phyloP scores from a whole-genome alignment of 192 early-diverging fungal species.

The Oehlia diaphana region DNA sequence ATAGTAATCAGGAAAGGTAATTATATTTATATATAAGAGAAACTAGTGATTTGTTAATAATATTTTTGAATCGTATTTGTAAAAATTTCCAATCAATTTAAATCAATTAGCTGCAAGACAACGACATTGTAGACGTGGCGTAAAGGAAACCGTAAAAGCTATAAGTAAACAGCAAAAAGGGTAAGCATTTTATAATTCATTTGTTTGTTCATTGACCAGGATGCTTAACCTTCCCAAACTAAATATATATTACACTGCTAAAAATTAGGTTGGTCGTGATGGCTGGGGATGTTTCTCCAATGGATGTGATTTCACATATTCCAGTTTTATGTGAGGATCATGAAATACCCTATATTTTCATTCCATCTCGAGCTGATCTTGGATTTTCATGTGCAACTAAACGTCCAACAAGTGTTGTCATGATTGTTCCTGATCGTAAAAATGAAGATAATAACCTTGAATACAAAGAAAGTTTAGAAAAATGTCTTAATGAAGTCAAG shows the following conservation, averaged over 20 bases:
- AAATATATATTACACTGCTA: background rate
- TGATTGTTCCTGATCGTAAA: constrained; percentile 81
- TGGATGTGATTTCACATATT: constrained; percentile 97
- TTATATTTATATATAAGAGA: too few species aligned
- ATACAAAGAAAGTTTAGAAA: constrained; percentile 87
- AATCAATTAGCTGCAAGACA: constrained; percentile 69
- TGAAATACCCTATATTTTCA: constrained; percentile 92
- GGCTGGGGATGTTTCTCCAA: constrained; percentile 95
- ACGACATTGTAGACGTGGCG: constrained; percentile 89
- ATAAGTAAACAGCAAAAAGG: constrained; percentile 95
- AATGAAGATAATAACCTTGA: constrained; percentile 64
- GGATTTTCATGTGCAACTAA: constrained; percentile 91
- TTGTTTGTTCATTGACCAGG: background rate
- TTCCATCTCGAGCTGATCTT: constrained; percentile 95
- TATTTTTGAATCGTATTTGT: background rate
- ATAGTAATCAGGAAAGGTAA: constrained; percentile 92
- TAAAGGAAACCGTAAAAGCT: constrained; percentile 97
- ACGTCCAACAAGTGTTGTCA: constrained; percentile 89
- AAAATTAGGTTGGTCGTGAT: constrained; percentile 79
- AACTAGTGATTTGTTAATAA: background rate
- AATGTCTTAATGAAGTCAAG: constrained; percentile 77
- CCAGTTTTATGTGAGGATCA: constrained; percentile 97
- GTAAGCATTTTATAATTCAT: constrained; percentile 23
- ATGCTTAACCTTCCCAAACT: background rate
- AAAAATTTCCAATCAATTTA: background rate